Evolutionary conservation across 2,329 filamentous ascomycete species (phyloP), one percentile per base, ranked within the genome.

Genomic region (Balansia obtecta): DNA sequence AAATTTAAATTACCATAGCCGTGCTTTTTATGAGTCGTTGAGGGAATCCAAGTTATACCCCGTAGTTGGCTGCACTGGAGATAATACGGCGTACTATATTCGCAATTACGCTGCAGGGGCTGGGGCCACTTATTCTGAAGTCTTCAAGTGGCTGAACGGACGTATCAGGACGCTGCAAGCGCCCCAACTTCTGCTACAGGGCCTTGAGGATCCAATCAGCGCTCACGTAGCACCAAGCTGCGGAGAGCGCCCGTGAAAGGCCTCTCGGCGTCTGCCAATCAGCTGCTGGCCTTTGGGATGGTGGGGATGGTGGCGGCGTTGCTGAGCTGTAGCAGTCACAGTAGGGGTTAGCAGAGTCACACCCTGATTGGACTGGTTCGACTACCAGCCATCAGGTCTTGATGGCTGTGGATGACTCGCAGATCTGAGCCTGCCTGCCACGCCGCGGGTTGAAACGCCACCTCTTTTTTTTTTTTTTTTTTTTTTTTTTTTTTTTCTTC

Each of bases 61-160:
- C 27, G 27, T 7, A 27, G 20, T 8, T 27, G 27, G 27, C 27
- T 27, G 27, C 27, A 27, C 27, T 27, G 20, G 2, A 22, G 27
- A 27, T 27, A 27, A 27, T 7, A 27, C 8, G 33, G 8, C 8
- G 33, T n/a, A n/a, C n/a, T 13, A 37, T 37, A 4, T 37, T 18
- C 12, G 18, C 39, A 41, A 10, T 41, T 20, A n/a, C 39, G 27
- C 42, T 45, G 42, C 42, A 45, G 42, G 42, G 27, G 45, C 45
- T 46, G 34, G 47, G 38, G 30, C 39, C 47, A 49, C 39, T 48
- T 41, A 16, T 43, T 43, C 39, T 33, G 40, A 44, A 44, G 27
- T 32, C 33, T 48, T 48, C 37, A 30, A 41, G 46, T 12, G 37
- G 34, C 45, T 15, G 13, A 18, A 16, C 44, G 27, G 20, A 12